Conservation (phyloP, 768 basidiomycete species). For the Crepidotus variabilis region DNA sequence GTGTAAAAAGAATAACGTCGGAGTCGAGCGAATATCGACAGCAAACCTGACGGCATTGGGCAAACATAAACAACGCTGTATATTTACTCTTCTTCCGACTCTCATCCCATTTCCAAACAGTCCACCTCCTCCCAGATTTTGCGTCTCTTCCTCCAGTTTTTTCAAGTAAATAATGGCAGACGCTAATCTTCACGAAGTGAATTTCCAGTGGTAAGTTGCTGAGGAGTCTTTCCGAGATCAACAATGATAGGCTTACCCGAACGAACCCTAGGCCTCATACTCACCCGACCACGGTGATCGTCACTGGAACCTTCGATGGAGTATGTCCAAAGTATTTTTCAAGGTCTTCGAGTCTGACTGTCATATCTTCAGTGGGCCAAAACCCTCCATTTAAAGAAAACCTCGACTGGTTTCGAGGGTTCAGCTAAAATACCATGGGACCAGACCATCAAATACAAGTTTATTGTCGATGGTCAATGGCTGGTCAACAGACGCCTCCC, state of each 20-base stretch:
- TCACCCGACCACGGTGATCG: slow-evolving; percentile 54
- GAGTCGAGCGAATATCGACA: background rate
- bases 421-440: slow-evolving; percentile 56
- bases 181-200: slow-evolving; percentile 44
- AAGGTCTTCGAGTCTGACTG: slow-evolving; percentile 1
- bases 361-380: slow-evolving; percentile 50
- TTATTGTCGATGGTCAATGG: slow-evolving; percentile 76
- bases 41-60: slow-evolving; percentile 1
- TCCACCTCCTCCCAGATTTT: slow-evolving; percentile 6
- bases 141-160: slow-evolving; percentile 5
- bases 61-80: slow-evolving; percentile 3
- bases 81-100: slow-evolving; percentile 10
- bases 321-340: slow-evolving; percentile 34
- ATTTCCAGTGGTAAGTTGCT: slow-evolving; percentile 45
- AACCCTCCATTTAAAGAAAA: slow-evolving; percentile 51
- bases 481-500: slow-evolving; percentile 47
- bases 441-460: slow-evolving; percentile 69
- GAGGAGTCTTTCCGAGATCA: background rate
- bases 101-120: slow-evolving; percentile 6
- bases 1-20: background rate
- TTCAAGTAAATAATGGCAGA: slow-evolving; percentile 16
- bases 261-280: slow-evolving; percentile 49
- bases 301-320: slow-evolving; percentile 78
- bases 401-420: slow-evolving; percentile 52
- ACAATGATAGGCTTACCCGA: background rate